Evolutionary conservation across 139 green algal species (phyloP).

Genomic region (Chlorella sorokiniana): DNA sequence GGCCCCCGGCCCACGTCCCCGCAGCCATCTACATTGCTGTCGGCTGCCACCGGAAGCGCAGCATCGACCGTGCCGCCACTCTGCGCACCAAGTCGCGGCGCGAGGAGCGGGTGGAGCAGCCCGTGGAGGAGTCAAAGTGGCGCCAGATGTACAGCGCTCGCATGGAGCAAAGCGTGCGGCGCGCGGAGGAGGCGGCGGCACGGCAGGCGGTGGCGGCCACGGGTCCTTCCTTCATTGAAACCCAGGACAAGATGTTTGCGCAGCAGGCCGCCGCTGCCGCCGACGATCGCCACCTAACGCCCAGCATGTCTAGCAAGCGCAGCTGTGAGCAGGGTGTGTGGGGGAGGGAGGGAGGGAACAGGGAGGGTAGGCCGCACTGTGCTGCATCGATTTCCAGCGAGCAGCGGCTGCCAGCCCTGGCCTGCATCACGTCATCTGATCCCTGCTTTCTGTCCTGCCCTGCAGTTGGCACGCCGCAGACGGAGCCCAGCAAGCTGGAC

Average conservation of each 20-base stretch:
- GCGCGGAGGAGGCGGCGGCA: neutral
- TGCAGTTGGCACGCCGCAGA: constrained; percentile 2
- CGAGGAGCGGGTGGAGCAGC: neutral
- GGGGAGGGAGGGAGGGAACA: neutral
- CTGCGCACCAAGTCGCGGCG: constrained; percentile 1
- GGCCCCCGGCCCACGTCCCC: neutral
- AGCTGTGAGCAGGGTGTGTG: constrained; percentile 23
- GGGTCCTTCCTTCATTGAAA: constrained; percentile 15
- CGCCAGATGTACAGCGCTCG: constrained; percentile 16
- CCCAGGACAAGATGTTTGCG: constrained; percentile 1
- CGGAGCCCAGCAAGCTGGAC: neutral
- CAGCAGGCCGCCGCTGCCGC: neutral
- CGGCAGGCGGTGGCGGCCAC: neutral
- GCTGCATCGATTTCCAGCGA: neutral
- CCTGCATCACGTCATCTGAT: neutral
- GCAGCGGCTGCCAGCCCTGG: neutral
- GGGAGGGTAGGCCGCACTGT: neutral
- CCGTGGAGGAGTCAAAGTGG: constrained; percentile 5
- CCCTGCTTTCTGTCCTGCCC: neutral
- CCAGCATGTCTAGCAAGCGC: neutral
- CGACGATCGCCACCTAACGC: neutral
- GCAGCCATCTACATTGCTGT: neutral
- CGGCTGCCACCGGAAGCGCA: neutral
- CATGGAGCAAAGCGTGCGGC: constrained; percentile 28
- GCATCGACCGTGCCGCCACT: neutral